Percentiles rank a stretch among this genome's conserved stretches.
Evolutionary conservation across 805 yeast genomes (phyloP).

Genomic region (Spathaspora gorwiae): DNA sequence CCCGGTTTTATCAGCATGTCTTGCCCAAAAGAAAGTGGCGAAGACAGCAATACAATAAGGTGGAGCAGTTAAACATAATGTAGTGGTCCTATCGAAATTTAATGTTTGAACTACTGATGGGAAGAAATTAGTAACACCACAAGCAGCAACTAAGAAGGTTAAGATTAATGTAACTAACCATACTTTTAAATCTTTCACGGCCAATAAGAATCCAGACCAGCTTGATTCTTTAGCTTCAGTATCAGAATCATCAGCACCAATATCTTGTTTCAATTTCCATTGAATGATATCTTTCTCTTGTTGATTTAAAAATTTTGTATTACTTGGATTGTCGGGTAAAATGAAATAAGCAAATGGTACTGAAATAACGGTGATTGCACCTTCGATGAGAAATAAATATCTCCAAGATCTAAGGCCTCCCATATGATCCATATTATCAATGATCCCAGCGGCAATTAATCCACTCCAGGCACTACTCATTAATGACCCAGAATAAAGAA

Average conservation of each 20-base stretch:
- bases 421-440: conserved; percentile 36
- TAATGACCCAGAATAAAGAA: conserved; percentile 48
- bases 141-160: conserved; percentile 50
- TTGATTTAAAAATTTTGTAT: conserved; percentile 42
- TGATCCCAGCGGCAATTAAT: conserved; percentile 50
- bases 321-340: conserved; percentile 51
- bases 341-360: conserved; percentile 43
- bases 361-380: conserved; percentile 45
- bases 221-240: conserved; percentile 29
- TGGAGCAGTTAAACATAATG: conserved; percentile 56
- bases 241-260: conserved; percentile 39
- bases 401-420: conserved; percentile 48
- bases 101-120: conserved; percentile 58
- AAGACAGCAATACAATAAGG: conserved; percentile 52
- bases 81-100: conserved; percentile 44
- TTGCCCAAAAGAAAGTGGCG: conserved; percentile 48
- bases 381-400: conserved; percentile 55
- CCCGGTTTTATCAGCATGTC: conserved; percentile 52
- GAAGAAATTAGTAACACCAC: conserved; percentile 59
- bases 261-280: conserved; percentile 37
- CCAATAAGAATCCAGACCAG: conserved; percentile 30
- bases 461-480: conserved; percentile 54
- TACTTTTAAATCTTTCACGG: conserved; percentile 40
- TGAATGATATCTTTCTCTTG: conserved; percentile 42
- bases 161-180: conserved; percentile 44